Evolutionary conservation across 1,284 basidiomycete genomes (phyloP).

Genomic region (Cerioporus squamosus): DNA sequence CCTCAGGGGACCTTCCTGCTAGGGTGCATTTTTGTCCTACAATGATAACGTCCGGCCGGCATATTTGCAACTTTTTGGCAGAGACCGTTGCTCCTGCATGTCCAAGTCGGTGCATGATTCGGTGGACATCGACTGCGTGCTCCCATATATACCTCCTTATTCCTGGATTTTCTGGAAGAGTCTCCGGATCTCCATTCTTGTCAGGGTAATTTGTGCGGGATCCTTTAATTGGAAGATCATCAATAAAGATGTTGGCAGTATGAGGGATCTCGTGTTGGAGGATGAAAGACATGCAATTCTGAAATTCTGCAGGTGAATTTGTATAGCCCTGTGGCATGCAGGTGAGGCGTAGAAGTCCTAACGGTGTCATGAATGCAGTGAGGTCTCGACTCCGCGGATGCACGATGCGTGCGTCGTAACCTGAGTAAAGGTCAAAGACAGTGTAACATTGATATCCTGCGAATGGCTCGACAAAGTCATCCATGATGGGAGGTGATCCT

Average conservation of each 20-base stretch:
- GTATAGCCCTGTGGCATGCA: constrained; percentile 41
- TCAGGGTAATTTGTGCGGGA: constrained; percentile 21
- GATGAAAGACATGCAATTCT: constrained; percentile 37
- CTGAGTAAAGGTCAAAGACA: constrained; percentile 16
- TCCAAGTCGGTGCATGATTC: constrained; percentile 34
- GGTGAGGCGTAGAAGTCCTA: constrained; percentile 22
- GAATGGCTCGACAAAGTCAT: constrained; percentile 23
- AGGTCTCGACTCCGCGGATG: constrained; percentile 30
- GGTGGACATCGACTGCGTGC: constrained; percentile 30
- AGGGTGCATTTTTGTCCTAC: constrained; percentile 31
- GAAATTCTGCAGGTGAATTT: constrained; percentile 39
- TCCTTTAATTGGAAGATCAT: constrained; percentile 33
- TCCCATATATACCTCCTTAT: constrained; percentile 39
- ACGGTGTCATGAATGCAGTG: constrained; percentile 20
- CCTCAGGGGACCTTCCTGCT: constrained; percentile 32
- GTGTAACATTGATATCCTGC: constrained; percentile 12
- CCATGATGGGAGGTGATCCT: too few species aligned
- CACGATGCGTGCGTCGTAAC: constrained; percentile 19
- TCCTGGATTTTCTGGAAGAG: constrained; percentile 24
- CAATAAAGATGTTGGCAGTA: constrained; percentile 37
- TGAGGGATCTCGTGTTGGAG: constrained; percentile 39
- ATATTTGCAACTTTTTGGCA: background rate
- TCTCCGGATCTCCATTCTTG: too few species aligned
- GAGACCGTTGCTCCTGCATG: constrained; percentile 29
- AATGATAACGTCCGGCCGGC: constrained; percentile 15